A percentile compares a stretch with the other conserved stretches of the same genome.
These are phyloP conservation scores for Euptelea pleiosperma DNA, from an alignment of 164 flowering plant genomes.

Conservation along the genomic window DNA sequence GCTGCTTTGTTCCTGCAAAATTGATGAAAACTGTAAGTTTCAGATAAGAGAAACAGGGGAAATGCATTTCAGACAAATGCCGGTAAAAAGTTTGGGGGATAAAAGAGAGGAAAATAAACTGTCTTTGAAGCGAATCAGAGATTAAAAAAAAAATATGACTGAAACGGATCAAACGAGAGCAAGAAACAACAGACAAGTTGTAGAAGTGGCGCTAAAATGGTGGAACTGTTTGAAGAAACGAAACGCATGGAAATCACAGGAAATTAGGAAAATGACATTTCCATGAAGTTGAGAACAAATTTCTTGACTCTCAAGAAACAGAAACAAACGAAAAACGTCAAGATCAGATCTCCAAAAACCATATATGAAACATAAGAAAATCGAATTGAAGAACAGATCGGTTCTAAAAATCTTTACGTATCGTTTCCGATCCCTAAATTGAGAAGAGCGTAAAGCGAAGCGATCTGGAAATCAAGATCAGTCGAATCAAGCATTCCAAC, in stretches of 20 bases:
- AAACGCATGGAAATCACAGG: background rate
- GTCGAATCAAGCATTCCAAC: slow-evolving; percentile 63
- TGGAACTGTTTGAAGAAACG: background rate
- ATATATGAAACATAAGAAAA: background rate
- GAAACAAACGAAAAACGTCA: background rate
- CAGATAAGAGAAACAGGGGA: slow-evolving; percentile 1
- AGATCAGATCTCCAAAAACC: background rate
- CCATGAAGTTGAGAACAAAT: too few species aligned
- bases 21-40: background rate
- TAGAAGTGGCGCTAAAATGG: slow-evolving; percentile 9
- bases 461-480: slow-evolving; percentile 42
- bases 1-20: slow-evolving; percentile 89
- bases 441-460: slow-evolving; percentile 80
- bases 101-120: background rate
- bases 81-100: slow-evolving; percentile 1
- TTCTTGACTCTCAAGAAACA: too few species aligned
- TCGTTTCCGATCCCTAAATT: slow-evolving; percentile 83
- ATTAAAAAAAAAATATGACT: background rate
- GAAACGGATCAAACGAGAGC: too few species aligned
- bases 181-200: too few species aligned
- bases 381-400: background rate
- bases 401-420: slow-evolving; percentile 32
- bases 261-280: too few species aligned
- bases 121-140: background rate
- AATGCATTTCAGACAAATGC: background rate